Conservation (phyloP, 2,329 filamentous ascomycete species). For the Alternaria viburni region DNA sequence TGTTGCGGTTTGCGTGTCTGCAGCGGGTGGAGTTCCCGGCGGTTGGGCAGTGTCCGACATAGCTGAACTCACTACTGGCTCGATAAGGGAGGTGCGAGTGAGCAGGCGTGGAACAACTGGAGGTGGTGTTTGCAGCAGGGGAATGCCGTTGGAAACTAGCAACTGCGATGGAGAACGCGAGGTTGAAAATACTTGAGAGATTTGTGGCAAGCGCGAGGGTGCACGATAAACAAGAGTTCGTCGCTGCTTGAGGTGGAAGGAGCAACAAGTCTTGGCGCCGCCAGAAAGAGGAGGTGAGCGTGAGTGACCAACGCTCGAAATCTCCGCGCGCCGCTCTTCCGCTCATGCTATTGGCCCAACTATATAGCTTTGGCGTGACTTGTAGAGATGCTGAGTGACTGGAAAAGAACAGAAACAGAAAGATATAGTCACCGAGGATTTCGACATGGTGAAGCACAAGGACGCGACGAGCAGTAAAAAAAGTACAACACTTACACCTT, state of each 20-base stretch:
- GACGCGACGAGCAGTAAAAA: not conserved
- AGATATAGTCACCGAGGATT: not conserved
- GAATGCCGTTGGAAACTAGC: slow-evolving; percentile 8
- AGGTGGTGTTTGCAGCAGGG: not conserved
- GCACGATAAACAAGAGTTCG: not conserved
- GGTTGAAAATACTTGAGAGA: not conserved
- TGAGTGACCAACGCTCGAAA: not conserved
- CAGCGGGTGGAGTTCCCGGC: not conserved
- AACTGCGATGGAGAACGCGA: not conserved
- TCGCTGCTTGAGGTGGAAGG: slow-evolving; percentile 8
- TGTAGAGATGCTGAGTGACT: not conserved
- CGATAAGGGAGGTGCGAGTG: slow-evolving; percentile 5
- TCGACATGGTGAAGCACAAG: not conserved
- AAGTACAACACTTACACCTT: not conserved
- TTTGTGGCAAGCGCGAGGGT: not conserved
- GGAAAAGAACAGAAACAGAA: not conserved
- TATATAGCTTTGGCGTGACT: not conserved
- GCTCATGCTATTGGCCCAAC: not conserved
- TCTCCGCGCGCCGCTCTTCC: not conserved
- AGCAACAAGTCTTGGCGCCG: slow-evolving; percentile 2
- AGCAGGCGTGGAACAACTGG: not conserved
- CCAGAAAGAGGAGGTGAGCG: slow-evolving; percentile 15
- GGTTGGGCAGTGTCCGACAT: not conserved
- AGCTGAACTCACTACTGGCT: not conserved
- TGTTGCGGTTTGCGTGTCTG: not conserved